phyloP scores from a whole-genome alignment of 2,329 filamentous ascomycete species.

The Penicillium sp. region DNA sequence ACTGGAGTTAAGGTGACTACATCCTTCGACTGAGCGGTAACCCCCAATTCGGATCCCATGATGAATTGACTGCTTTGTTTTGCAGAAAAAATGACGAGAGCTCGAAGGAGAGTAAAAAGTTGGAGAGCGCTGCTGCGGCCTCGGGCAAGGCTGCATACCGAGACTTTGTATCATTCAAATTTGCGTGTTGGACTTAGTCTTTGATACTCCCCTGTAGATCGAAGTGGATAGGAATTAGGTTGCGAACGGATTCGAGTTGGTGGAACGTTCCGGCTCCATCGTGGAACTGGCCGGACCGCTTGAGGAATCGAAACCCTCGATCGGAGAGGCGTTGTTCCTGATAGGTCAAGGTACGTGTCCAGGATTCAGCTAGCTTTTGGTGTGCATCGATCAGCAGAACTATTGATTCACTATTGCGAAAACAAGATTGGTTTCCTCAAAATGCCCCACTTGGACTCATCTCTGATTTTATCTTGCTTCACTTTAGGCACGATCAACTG shows the following conservation, averaged over 20 bases:
- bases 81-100: background rate
- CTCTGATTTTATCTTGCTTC: background rate
- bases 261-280: background rate
- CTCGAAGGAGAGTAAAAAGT: background rate
- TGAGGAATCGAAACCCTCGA: background rate
- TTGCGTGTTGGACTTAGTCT: background rate
- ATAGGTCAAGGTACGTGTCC: background rate
- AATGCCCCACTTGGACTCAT: background rate
- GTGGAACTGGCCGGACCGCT: background rate
- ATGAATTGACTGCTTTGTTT: background rate
- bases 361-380: background rate
- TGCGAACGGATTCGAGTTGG: background rate
- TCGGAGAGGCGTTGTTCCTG: background rate
- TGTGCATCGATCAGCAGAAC: slow-evolving; percentile 1
- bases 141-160: background rate
- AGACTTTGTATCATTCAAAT: background rate
- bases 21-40: slow-evolving; percentile 27
- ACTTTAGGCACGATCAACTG: background rate
- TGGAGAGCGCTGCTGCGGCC: slow-evolving; percentile 1
- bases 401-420: slow-evolving; percentile 2
- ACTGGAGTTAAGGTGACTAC: slow-evolving; percentile 21
- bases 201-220: background rate
- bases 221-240: background rate
- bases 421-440: background rate
- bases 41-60: slow-evolving; percentile 34